Evolutionary conservation across 1,139 yeast genomes (phyloP).

Genomic region (Geotrichum candidum): DNA sequence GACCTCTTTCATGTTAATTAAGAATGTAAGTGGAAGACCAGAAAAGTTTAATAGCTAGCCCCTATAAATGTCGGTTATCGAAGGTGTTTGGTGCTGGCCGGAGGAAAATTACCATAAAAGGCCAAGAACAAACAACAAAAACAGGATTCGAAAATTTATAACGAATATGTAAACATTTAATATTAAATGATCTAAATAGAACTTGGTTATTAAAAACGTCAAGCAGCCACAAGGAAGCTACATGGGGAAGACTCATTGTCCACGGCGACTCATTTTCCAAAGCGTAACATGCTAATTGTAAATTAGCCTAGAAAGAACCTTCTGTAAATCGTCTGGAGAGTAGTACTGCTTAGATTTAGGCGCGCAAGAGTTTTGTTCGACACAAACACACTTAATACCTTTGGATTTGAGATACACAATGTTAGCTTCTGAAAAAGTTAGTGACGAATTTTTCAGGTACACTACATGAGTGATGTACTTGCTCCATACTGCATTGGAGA

Average conservation of each 20-base stretch:
- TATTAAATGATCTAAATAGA: neutral
- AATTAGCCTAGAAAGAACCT: neutral
- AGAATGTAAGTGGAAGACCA: neutral
- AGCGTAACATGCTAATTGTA: neutral
- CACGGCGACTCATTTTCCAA: neutral
- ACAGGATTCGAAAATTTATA: neutral
- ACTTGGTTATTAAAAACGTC: neutral
- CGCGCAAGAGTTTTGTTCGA: neutral
- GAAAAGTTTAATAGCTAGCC: neutral
- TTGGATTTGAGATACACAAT: constrained; percentile 3
- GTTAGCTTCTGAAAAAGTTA: neutral
- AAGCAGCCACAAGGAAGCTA: neutral
- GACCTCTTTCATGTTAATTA: neutral
- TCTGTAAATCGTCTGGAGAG: neutral
- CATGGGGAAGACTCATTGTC: neutral
- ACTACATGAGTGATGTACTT: constrained; percentile 17
- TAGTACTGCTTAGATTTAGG: neutral
- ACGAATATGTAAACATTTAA: neutral
- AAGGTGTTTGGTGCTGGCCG: neutral
- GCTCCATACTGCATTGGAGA: constrained; percentile 11
- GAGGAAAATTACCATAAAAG: neutral
- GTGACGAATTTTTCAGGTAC: constrained; percentile 13
- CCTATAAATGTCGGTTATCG: neutral
- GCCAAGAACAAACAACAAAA: neutral
- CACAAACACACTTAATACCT: constrained; percentile 14